Percentiles rank a stretch among this genome's conserved stretches.
Evolutionary conservation across 2,329 filamentous ascomycete species (phyloP).

Genomic region (Tolypocladium amazonense): DNA sequence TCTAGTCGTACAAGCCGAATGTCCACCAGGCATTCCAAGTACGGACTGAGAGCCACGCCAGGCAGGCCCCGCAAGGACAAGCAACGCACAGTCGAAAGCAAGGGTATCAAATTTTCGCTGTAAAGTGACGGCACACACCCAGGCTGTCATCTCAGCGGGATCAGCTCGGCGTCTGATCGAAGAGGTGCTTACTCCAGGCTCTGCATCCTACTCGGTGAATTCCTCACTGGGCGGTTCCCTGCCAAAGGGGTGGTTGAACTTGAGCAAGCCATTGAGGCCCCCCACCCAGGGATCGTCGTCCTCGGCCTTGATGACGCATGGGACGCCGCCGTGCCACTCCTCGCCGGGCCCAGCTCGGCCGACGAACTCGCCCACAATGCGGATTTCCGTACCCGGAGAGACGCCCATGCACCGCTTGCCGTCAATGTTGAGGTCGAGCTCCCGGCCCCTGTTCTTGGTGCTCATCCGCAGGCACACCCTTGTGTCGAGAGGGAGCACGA

Average conservation of each 20-base stretch:
- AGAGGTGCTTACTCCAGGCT: not conserved
- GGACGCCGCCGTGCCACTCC: constrained; percentile 69
- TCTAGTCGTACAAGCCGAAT: not conserved
- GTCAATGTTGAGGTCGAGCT: constrained; percentile 72
- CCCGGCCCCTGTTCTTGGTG: constrained; percentile 64
- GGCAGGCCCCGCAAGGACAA: not conserved
- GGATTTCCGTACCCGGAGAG: constrained; percentile 69
- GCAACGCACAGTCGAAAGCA: not conserved
- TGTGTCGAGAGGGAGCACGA: constrained; percentile 80
- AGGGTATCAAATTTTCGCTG: not conserved
- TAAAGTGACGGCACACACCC: not conserved
- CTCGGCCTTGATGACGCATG: constrained; percentile 71
- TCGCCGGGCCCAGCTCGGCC: constrained; percentile 28
- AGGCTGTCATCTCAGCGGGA: not conserved
- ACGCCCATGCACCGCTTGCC: constrained; percentile 60
- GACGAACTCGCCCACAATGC: constrained; percentile 80
- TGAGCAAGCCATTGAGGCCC: constrained; percentile 81
- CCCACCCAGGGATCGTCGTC: constrained; percentile 94
- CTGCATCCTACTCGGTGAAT: constrained; percentile 10
- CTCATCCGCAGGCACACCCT: constrained; percentile 75
- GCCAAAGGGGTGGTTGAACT: constrained; percentile 97
- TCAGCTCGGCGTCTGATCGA: not conserved
- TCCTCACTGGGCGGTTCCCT: constrained; percentile 21
- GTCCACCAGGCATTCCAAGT: not conserved
- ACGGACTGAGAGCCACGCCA: not conserved